Evolutionary conservation across 1,284 basidiomycete species (phyloP), one percentile per base, ranked within the genome.

Genomic region (Volvariella volvacea): DNA sequence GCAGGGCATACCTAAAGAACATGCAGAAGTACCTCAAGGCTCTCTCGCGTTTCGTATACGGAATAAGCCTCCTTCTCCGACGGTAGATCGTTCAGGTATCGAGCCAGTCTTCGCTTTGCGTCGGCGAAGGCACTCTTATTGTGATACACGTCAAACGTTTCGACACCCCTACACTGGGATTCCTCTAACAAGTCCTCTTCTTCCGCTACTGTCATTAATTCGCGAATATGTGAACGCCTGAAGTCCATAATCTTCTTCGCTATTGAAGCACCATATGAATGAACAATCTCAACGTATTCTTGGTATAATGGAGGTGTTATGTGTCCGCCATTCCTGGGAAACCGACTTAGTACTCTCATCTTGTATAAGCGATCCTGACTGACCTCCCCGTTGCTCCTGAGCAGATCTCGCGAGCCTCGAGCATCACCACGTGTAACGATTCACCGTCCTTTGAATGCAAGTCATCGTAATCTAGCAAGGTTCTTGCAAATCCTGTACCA

Each of bases 381-480:
- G 43, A 81, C 82, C 82, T 70, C 34, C 73, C 83, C 1, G 82
- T 84, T 10, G 83, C 84, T 3, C 83, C 84, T 0, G 80, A 82
- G 52, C 84, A 86, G 0, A 70, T 67, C 6, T 80, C 80, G 48
- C 83, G 65, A 4, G 83, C 84, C 46, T 87, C 83, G 10, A 87
- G 67, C 72, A 86, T 79, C 7, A 82, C 68, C 0, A 85, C 56
- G 22, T 63, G 61, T 2, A 73, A 55, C 3, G 51, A 49, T 10
- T 53, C 48, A 12, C 25, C 12, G 25, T 41, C 38, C 7, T 45
- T 39, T 16, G 33, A 41, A 19, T 50, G 47, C 30, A 54, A 45
- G 15, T 47, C 43, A 25, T 47, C 55, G n/a, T 62, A 56, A 28
- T 68, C 62, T 6, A 87, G 61, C 17, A 82, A 49, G 2, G 73